Percentiles rank a stretch among this genome's conserved stretches.
phyloP scores from a whole-genome alignment of 2,329 filamentous ascomycete genomes.

The Thelonectria olida region DNA sequence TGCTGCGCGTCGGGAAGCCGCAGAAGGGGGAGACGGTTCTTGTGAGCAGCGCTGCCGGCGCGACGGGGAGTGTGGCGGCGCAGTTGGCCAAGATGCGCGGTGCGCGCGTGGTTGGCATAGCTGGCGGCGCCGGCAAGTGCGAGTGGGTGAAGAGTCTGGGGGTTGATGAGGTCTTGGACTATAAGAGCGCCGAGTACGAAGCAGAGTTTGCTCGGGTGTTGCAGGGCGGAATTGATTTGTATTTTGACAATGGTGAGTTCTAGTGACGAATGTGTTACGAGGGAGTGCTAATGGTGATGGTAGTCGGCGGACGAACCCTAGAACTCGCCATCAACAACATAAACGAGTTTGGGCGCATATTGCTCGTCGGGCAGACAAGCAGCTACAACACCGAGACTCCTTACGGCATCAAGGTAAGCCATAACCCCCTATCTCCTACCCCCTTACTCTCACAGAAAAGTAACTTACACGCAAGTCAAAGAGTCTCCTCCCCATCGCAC shows the following conservation, averaged over 20 bases:
- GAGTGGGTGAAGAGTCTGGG: constrained; percentile 72
- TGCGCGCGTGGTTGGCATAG: constrained; percentile 69
- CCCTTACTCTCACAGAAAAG: too few relatives aligned
- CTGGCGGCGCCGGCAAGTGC: constrained; percentile 73
- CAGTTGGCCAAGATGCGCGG: constrained; percentile 82
- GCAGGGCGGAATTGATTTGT: constrained; percentile 69
- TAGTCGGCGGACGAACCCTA: too few relatives aligned
- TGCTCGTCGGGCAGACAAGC: too few relatives aligned
- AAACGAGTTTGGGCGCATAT: too few relatives aligned
- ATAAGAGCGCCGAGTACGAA: constrained; percentile 70
- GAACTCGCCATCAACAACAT: too few relatives aligned
- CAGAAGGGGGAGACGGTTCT: constrained; percentile 78
- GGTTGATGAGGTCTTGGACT: constrained; percentile 74
- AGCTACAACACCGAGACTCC: too few relatives aligned
- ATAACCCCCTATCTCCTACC: too few relatives aligned
- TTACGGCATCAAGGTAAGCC: too few relatives aligned
- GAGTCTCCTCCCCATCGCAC: too few relatives aligned
- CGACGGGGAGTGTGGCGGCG: constrained; percentile 78
- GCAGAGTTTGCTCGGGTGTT: constrained; percentile 68
- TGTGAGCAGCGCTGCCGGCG: constrained; percentile 80
- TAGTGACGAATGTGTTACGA: too few relatives aligned
- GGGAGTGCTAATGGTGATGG: too few relatives aligned
- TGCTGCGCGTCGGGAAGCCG: constrained; percentile 73
- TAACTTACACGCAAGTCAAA: too few relatives aligned
- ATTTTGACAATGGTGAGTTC: constrained; percentile 76